Base-by-base conservation (phyloP, 768 basidiomycete genomes). In the Rhodotorula toruloides region DNA sequence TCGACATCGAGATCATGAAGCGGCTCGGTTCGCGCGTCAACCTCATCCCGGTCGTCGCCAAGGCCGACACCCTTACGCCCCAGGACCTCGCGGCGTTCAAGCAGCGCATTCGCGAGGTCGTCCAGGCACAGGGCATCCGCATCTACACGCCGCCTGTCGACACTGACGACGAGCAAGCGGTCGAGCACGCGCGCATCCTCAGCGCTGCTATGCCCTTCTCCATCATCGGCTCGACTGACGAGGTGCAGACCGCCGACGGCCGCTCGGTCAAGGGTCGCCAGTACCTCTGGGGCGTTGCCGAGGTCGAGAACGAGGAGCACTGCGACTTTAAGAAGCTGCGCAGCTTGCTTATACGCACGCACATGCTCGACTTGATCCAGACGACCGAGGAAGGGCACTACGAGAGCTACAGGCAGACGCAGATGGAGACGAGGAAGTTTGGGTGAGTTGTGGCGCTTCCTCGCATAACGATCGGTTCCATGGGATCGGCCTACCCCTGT, bases 1-100 rank as follows among this genome's bases (percentile, higher is more conserved):
- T 99, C 53, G 96, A 99, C 76, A 93, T 99, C 73, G 96, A 98
- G 80, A 92, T 97, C 78, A 99, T 99, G 96, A 98, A 97, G 82
- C 89, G 92, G 63, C 86, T 99, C 27, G 94, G 96, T 44, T 93
- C 93, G 54, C 87, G 96, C 72, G 96, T 97, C 77, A 96, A 99
- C 79, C 84, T 99, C 66, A 97, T 99, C 73, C 96, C 96, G 10
- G 92, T 98, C 74, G 82, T 99, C 59, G 91, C 96, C 62, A 98
- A 97, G 80, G 94, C 96, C 31, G 96, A 98, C 76, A 99, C 96
- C 3, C 82, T 99, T 68, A 97, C 92, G 2, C 93, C 94, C 75
- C 87, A 87, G 68, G 96, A 97, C 78, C 81, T 99, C 17, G 84
- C 85, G 70, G 79, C 84, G 42, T 98, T 97, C 85, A 99, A 99